Base-by-base conservation (phyloP, 2,329 filamentous ascomycete species). In the Escovopsis sp. region DNA sequence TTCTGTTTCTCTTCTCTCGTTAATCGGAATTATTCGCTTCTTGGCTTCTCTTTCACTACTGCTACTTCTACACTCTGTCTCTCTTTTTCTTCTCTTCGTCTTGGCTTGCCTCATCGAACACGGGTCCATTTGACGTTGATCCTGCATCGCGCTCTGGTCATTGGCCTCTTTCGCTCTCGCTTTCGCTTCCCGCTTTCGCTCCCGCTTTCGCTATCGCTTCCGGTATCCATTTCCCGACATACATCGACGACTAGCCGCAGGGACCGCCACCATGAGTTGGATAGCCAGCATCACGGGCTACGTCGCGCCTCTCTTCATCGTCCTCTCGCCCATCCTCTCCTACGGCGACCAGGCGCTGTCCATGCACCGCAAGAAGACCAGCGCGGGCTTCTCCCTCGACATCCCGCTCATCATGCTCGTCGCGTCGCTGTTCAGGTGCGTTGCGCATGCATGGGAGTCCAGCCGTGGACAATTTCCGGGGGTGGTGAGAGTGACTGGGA, bases 391-490 rank as follows among this genome's bases (percentile, higher is more conserved):
- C 57, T 80, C 76, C 14, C 63, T 81, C 42, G 76, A 81, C 47
- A 80, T 79, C 31, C 76, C 76, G 23, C 59, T 81, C 38, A 81
- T 81, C 41, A 81, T 81, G 76, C 68, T 81, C 34, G 66, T 79
- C 36, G 73, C 76, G 19, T 80, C 75, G 4, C 58, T 80, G 36
- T 58, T 79, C 37, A 73, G 74, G 72, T 79, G 50, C 32, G 60
- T 41, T 15, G 12, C 21, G 6, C 28, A 15, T 27, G n/a, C n/a
- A n/a, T n/a, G n/a, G n/a, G n/a, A n/a, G n/a, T n/a, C n/a, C n/a
- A n/a, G n/a, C n/a, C n/a, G n/a, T n/a, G n/a, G n/a, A n/a, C n/a
- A n/a, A n/a, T n/a, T n/a, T n/a, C n/a, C n/a, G n/a, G n/a, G n/a
- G n/a, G n/a, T n/a, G n/a, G n/a, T n/a, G n/a, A n/a, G n/a, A n/a